Evolutionary conservation across 306 rosid species (phyloP).

Genomic region (Rosa chinensis): DNA sequence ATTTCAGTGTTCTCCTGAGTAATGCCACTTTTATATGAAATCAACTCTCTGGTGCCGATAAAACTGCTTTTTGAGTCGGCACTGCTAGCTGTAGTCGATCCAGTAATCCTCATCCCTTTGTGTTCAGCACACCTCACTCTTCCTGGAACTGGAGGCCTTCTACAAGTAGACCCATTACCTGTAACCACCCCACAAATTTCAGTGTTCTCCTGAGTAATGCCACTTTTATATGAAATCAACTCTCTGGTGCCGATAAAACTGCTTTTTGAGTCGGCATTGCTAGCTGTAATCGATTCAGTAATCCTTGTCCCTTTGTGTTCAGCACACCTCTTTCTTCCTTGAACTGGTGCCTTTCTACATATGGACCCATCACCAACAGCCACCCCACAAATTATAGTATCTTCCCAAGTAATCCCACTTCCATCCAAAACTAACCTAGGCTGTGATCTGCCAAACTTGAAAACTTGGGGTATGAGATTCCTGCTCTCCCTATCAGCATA

Average conservation of each 20-base stretch:
- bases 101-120: constrained; percentile 60
- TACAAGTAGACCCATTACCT: constrained; percentile 57
- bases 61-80: no score
- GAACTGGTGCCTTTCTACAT: constrained; percentile 63
- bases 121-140: constrained; percentile 73
- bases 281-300: constrained; percentile 14
- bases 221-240: constrained; percentile 29
- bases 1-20: constrained; percentile 33
- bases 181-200: constrained; percentile 56
- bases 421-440: constrained; percentile 51
- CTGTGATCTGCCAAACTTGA: constrained; percentile 59
- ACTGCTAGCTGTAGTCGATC: constrained; percentile 3
- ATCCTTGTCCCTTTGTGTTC: constrained; percentile 72
- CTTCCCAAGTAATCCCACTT: constrained; percentile 25
- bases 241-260: neutral
- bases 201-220: constrained; percentile 26
- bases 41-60: neutral
- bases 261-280: constrained; percentile 9
- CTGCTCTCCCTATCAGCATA: constrained; percentile 41
- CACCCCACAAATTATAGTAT: constrained; percentile 56
- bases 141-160: constrained; percentile 59
- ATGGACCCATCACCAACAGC: constrained; percentile 44
- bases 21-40: constrained; percentile 8
- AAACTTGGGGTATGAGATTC: constrained; percentile 50
- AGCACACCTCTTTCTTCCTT: constrained; percentile 69